A percentile compares a stretch with the other conserved stretches of the same genome.
Conservation (phyloP, 805 yeast genomes). For the Barnettozyma sp. region DNA sequence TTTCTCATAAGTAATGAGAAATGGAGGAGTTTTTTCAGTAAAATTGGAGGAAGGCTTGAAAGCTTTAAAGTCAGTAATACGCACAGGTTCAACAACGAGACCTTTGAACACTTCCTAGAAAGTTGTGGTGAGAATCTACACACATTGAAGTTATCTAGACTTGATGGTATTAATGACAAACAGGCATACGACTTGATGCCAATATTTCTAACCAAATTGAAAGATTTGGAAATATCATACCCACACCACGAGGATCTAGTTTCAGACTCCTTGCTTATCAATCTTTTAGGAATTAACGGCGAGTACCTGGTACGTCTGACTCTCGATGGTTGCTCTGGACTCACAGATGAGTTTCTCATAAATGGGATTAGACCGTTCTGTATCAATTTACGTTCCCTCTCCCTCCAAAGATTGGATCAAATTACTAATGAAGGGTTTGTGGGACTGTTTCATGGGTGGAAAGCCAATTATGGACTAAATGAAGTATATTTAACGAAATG, state of each 20-base stretch:
- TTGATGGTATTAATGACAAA: conserved; percentile 63
- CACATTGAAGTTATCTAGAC: conserved; percentile 53
- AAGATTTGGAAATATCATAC: conserved; percentile 57
- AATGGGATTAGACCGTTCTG: conserved; percentile 58
- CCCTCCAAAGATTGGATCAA: conserved; percentile 53
- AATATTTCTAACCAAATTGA: conserved; percentile 47
- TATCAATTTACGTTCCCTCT: conserved; percentile 47
- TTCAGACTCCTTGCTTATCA: conserved; percentile 59
- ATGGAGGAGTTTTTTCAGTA: conserved; percentile 73
- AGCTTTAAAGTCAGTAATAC: conserved; percentile 69
- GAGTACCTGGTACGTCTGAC: conserved; percentile 47
- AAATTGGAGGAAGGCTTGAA: conserved; percentile 45
- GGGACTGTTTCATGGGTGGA: conserved; percentile 52
- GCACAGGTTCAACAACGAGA: conserved; percentile 68
- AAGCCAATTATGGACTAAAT: conserved; percentile 48
- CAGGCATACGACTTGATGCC: conserved; percentile 59
- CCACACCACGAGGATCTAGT: conserved; percentile 62
- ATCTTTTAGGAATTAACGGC: conserved; percentile 56
- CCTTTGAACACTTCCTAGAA: conserved; percentile 54
- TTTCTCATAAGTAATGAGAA: conserved; percentile 68
- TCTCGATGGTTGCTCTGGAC: conserved; percentile 65
- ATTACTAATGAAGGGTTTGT: conserved; percentile 64
- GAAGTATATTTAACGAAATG: conserved; percentile 61
- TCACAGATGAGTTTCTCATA: conserved; percentile 57
- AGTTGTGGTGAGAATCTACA: conserved; percentile 51